Evolutionary conservation across 306 rosid species (phyloP).

Genomic region (Arachis stenosperma): DNA sequence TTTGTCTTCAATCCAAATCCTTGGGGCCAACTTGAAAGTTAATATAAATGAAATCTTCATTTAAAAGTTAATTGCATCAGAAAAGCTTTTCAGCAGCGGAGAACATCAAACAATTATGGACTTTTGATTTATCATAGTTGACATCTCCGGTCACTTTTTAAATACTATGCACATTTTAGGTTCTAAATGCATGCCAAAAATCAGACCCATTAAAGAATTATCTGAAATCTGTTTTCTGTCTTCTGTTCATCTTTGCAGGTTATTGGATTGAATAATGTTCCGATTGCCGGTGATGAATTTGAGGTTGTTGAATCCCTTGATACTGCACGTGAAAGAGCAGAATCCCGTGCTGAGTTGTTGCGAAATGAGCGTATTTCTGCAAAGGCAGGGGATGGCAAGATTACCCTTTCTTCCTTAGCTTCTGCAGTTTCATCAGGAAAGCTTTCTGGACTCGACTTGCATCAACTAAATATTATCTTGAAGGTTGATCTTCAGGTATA

Average conservation of each 20-base stretch:
- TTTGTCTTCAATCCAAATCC: slow-evolving; percentile 6
- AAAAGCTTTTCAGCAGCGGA: slow-evolving; percentile 9
- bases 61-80: slow-evolving; percentile 1
- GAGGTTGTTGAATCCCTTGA: slow-evolving; percentile 87
- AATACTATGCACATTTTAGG: slow-evolving; percentile 2
- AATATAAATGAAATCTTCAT: too few species aligned
- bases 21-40: slow-evolving; percentile 7
- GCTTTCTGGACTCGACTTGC: slow-evolving; percentile 92
- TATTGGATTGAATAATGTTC: slow-evolving; percentile 89
- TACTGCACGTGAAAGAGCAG: slow-evolving; percentile 92
- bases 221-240: slow-evolving; percentile 29
- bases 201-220: slow-evolving; percentile 3
- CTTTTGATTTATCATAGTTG: neutral
- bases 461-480: slow-evolving; percentile 86
- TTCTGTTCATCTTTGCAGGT: slow-evolving; percentile 54
- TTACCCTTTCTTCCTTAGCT: slow-evolving; percentile 97
- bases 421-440: slow-evolving; percentile 88
- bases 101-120: neutral
- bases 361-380: slow-evolving; percentile 84
- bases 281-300: slow-evolving; percentile 92
- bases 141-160: neutral
- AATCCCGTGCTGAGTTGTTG: slow-evolving; percentile 70
- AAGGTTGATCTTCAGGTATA: slow-evolving; percentile 99
- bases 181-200: slow-evolving; percentile 31
- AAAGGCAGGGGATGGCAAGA: slow-evolving; percentile 98